A percentile compares a stretch with the other conserved stretches of the same genome.
Evolutionary conservation across 257 asterid genomes (phyloP).

Genomic region (Euphrasia confusa): DNA sequence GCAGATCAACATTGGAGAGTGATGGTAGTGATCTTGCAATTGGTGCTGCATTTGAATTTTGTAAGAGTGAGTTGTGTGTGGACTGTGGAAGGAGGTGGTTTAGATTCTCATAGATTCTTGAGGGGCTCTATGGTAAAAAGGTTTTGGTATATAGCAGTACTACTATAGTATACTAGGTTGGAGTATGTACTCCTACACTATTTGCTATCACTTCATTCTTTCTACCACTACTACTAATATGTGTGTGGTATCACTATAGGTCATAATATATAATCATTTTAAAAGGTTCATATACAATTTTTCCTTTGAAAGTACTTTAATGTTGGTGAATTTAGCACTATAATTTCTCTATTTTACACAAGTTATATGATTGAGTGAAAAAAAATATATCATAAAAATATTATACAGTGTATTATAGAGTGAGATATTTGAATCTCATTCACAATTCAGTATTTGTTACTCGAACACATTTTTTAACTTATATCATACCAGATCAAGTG

Average conservation of each 20-base stretch:
- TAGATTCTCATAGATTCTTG: background rate
- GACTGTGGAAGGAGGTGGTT: background rate
- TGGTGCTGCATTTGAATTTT: no score
- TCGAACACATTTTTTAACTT: no score
- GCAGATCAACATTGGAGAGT: slow-evolving; percentile 18
- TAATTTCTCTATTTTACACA: background rate
- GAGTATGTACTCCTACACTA: background rate
- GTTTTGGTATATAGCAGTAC: background rate
- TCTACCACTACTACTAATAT: background rate
- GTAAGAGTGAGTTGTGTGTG: no score
- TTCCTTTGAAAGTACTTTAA: no score
- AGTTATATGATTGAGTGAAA: background rate
- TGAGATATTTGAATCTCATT: no score
- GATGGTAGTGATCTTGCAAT: no score
- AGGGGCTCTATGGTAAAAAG: background rate
- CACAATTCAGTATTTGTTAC: no score
- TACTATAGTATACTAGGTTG: no score
- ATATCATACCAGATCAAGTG: no score
- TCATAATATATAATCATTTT: background rate
- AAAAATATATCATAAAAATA: no score
- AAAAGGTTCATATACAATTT: background rate
- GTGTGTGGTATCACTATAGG: background rate
- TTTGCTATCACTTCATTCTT: slow-evolving; percentile 14
- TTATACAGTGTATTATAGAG: no score
- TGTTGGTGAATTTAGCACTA: background rate